Percentiles rank a stretch among this genome's conserved stretches.
Evolutionary conservation across 225 moss, liverwort and hornwort genomes (phyloP).

Genomic region (Lunularia cruciata): DNA sequence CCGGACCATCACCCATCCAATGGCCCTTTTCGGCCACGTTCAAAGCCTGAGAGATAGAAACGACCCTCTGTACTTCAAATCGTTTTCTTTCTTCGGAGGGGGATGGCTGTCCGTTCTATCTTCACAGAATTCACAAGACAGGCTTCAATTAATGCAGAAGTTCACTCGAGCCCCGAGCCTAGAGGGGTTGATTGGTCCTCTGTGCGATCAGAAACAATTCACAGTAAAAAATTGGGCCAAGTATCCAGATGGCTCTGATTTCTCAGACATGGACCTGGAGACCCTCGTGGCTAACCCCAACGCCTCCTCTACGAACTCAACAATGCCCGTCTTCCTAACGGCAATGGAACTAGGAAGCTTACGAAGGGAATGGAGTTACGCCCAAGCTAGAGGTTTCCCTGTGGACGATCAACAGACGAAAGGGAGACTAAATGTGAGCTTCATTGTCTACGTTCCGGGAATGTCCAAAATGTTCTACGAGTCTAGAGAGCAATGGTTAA

Average conservation of each 20-base stretch:
- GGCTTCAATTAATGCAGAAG: neutral
- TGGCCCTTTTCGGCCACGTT: slow-evolving; percentile 8
- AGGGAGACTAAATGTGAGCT: slow-evolving; percentile 2
- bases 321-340: neutral
- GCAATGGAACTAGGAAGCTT: slow-evolving; percentile 6
- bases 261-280: slow-evolving; percentile 9
- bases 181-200: neutral
- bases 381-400: neutral
- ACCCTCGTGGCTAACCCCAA: slow-evolving; percentile 1
- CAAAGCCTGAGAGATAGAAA: neutral
- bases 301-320: neutral
- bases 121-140: neutral
- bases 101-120: slow-evolving; percentile 13
- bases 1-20: slow-evolving; percentile 11
- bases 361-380: slow-evolving; percentile 6
- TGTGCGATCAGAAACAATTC: neutral
- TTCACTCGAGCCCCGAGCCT: neutral
- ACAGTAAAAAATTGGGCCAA: neutral
- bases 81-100: slow-evolving; percentile 10
- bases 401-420: neutral
- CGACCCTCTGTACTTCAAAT: neutral
- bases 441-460: neutral
- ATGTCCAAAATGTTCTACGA: neutral
- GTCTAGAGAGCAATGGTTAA: slow-evolving; percentile 11
- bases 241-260: slow-evolving; percentile 11